Evolutionary conservation across 176 grass and related monocot species (phyloP).

Genomic region (Musa beccarii): DNA sequence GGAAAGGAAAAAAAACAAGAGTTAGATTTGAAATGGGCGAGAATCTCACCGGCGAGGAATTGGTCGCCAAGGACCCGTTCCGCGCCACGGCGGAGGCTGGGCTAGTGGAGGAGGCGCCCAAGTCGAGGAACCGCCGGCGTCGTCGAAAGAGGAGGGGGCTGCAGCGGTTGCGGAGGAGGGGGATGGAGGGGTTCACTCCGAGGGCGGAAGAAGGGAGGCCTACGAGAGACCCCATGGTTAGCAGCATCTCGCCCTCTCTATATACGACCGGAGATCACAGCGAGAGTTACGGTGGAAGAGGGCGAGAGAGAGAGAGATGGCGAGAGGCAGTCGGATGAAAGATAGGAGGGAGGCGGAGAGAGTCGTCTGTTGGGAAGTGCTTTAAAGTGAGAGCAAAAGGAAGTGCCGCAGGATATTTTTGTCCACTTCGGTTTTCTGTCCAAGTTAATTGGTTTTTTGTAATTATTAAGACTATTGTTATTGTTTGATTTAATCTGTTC

Average conservation of each 20-base stretch:
- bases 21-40: neutral
- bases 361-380: too few species aligned
- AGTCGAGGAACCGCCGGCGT: neutral
- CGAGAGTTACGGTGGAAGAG: too few species aligned
- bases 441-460: too few species aligned
- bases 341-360: too few species aligned
- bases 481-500: too few species aligned
- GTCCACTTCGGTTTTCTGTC: too few species aligned
- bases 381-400: too few species aligned
- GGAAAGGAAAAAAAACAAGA: neutral
- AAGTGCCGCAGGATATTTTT: too few species aligned
- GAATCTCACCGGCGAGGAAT: neutral
- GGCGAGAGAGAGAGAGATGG: too few species aligned
- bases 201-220: neutral
- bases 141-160: neutral
- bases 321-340: too few species aligned
- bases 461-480: too few species aligned
- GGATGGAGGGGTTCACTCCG: neutral
- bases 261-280: too few species aligned
- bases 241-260: neutral
- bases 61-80: neutral
- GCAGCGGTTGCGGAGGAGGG: neutral
- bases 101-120: neutral
- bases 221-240: neutral
- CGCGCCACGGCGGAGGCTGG: neutral